Percentiles rank a stretch among this genome's conserved stretches.
These are phyloP conservation scores for Cryptomeria japonica DNA, from an alignment of 75 land plant genomes.

Conservation along the genomic window DNA sequence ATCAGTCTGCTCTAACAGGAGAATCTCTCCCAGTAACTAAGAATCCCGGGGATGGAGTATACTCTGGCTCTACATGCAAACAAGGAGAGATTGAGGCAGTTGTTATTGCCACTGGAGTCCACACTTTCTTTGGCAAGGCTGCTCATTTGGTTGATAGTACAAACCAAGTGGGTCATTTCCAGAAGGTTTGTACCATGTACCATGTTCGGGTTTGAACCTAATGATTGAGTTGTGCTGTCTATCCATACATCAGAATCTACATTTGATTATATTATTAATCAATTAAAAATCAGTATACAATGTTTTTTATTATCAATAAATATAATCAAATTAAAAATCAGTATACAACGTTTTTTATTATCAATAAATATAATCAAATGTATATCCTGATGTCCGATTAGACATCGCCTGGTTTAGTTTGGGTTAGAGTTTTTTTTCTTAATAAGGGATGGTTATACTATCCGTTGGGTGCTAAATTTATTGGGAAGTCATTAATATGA, in stretches of 20 bases:
- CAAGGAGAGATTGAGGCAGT: conserved; percentile 73
- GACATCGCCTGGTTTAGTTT: background rate
- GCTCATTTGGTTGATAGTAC: conserved; percentile 72
- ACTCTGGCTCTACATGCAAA: conserved; percentile 59
- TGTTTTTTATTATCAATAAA: no score
- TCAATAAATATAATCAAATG: no score
- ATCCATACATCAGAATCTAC: no score
- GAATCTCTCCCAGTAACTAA: conserved; percentile 70
- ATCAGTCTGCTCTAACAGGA: conserved; percentile 59
- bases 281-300: no score
- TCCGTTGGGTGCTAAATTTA: no score
- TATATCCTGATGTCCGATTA: no score
- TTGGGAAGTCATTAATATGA: no score
- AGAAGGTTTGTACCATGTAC: conserved; percentile 32
- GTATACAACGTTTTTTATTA: no score
- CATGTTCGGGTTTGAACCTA: background rate
- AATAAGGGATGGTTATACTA: no score
- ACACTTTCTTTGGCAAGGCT: conserved; percentile 79
- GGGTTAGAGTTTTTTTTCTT: background rate
- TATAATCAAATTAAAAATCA: no score
- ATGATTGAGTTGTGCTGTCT: background rate
- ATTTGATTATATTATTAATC: no score
- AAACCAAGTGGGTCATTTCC: conserved; percentile 58
- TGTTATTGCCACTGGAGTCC: conserved; percentile 68
- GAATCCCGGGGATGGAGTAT: conserved; percentile 59